phyloP scores from a whole-genome alignment of 768 basidiomycete genomes.

The Suillus clintonianus region DNA sequence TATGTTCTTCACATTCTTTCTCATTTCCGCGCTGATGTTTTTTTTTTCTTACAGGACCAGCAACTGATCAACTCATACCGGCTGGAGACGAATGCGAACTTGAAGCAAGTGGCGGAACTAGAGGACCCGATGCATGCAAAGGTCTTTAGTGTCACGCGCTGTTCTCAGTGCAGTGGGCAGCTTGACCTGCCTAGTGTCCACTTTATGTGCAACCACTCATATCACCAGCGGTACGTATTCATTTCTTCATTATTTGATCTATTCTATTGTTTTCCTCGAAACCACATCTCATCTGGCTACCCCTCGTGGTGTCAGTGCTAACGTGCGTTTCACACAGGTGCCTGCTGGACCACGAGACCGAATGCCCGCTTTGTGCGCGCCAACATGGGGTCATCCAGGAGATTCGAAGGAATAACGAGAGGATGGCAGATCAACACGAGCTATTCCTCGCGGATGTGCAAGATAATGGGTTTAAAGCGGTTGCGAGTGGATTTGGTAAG shows the following conservation, averaged over 20 bases:
- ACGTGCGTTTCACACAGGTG: conserved; percentile 52
- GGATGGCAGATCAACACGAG: conserved; percentile 80
- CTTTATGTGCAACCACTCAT: conserved; percentile 98
- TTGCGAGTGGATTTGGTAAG: conserved; percentile 70
- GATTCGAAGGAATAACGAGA: conserved; percentile 83
- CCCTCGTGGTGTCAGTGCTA: neutral
- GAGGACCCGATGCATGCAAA: conserved; percentile 76
- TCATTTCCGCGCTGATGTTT: neutral
- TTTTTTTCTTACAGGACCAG: conserved; percentile 61
- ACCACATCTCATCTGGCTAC: neutral
- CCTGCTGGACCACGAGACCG: conserved; percentile 83
- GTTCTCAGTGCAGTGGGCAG: conserved; percentile 85
- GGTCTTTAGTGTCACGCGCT: conserved; percentile 94
- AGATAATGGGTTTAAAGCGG: conserved; percentile 66
- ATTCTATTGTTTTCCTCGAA: conserved; percentile 1
- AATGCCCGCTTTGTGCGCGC: conserved; percentile 87
- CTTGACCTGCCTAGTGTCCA: conserved; percentile 93
- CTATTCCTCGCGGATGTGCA: conserved; percentile 77
- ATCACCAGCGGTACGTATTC: conserved; percentile 79
- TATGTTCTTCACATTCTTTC: conserved; percentile 38
- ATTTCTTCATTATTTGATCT: neutral
- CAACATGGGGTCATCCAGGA: conserved; percentile 90
- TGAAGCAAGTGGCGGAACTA: conserved; percentile 80
- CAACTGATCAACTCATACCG: conserved; percentile 88
- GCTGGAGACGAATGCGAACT: conserved; percentile 75